These are phyloP conservation scores for Penicillium sp. DNA, from an alignment of 2,329 filamentous ascomycete genomes.

Conservation along the genomic window DNA sequence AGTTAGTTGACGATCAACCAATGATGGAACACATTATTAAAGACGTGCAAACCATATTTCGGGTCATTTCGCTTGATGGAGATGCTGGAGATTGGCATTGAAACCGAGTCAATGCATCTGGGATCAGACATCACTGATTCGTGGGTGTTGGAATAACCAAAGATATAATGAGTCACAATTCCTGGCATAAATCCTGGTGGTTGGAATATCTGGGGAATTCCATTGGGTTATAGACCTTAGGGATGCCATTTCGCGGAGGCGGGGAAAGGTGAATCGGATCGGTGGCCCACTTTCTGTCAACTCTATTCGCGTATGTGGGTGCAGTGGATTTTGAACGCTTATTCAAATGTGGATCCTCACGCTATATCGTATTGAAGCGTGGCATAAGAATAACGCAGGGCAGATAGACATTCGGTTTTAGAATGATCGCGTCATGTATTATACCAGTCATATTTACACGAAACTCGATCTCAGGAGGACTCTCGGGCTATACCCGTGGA, in stretches of 20 bases:
- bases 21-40: not conserved
- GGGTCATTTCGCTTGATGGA: not conserved
- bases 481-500: too few species aligned
- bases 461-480: too few species aligned
- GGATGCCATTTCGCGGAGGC: not conserved
- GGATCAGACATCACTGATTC: not conserved
- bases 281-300: not conserved
- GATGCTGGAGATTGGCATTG: not conserved
- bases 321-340: too few species aligned
- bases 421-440: too few species aligned
- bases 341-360: too few species aligned
- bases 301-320: not conserved
- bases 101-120: not conserved
- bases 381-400: too few species aligned
- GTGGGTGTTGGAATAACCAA: not conserved
- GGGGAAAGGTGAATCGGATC: not conserved
- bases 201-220: not conserved
- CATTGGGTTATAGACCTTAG: not conserved
- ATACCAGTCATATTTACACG: too few species aligned
- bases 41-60: not conserved
- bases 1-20: not conserved
- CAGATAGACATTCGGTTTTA: too few species aligned
- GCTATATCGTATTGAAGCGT: too few species aligned
- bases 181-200: not conserved
- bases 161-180: too few species aligned